Evolutionary conservation across 164 flowering plant species (phyloP).

Genomic region (Chimonanthus salicifolius): DNA sequence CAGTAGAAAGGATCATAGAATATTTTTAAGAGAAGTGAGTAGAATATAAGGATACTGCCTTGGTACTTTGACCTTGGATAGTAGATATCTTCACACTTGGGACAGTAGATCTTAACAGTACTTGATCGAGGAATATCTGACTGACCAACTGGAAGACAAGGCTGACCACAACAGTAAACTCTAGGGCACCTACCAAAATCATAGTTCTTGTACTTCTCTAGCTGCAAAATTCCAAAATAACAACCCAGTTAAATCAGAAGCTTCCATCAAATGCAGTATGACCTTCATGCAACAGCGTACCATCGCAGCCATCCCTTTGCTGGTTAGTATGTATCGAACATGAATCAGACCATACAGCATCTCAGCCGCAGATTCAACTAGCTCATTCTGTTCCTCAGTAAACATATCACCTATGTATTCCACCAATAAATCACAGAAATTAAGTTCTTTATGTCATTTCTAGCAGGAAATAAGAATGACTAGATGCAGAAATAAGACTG

Average conservation of each 20-base stretch:
- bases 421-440: slow-evolving; percentile 3
- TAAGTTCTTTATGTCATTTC: neutral
- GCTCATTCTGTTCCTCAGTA: slow-evolving; percentile 74
- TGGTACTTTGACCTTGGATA: slow-evolving; percentile 78
- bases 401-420: slow-evolving; percentile 49
- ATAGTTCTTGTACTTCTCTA: slow-evolving; percentile 75
- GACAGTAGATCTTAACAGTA: slow-evolving; percentile 82
- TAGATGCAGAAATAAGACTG: too few relatives aligned
- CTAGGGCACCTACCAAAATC: slow-evolving; percentile 93
- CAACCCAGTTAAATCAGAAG: neutral
- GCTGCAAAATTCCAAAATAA: slow-evolving; percentile 33
- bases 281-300: slow-evolving; percentile 23
- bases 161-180: slow-evolving; percentile 82
- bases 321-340: slow-evolving; percentile 68
- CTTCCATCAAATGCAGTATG: neutral
- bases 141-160: slow-evolving; percentile 89
- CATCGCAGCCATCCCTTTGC: slow-evolving; percentile 80
- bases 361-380: slow-evolving; percentile 79
- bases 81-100: slow-evolving; percentile 83
- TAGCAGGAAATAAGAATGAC: neutral
- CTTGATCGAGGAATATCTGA: slow-evolving; percentile 81
- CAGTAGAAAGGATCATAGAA: neutral
- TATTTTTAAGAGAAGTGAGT: neutral
- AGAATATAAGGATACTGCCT: slow-evolving; percentile 67
- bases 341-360: slow-evolving; percentile 84